phyloP scores from a whole-genome alignment of 1,284 basidiomycete genomes.

The Papiliotrema fonsecae region DNA sequence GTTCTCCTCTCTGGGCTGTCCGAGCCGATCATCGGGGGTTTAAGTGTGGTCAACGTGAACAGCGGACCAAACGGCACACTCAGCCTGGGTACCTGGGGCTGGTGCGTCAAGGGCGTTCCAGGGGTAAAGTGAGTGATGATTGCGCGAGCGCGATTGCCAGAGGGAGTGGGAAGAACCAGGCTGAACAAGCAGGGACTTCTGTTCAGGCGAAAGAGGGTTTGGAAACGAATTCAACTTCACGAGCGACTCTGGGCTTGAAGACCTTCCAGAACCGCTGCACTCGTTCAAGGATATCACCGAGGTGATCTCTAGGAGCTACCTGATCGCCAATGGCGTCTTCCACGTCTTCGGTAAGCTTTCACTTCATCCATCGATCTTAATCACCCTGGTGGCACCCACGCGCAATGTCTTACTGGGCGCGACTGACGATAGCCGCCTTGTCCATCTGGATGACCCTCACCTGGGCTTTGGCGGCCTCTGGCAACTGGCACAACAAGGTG shows the following conservation, averaged over 20 bases:
- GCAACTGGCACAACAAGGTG: constrained; percentile 18
- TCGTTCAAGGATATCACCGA: constrained; percentile 6
- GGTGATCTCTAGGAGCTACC: constrained; percentile 14
- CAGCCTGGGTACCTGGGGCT: constrained; percentile 31
- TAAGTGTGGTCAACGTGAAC: constrained; percentile 16
- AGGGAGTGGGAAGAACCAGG: not conserved
- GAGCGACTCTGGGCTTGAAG: constrained; percentile 4
- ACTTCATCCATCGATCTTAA: not conserved
- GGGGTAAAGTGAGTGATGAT: constrained; percentile 11
- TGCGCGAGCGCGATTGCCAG: not conserved
- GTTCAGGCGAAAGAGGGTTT: constrained; percentile 13
- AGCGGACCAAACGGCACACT: constrained; percentile 14
- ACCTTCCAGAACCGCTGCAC: constrained; percentile 11
- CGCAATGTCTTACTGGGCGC: not conserved
- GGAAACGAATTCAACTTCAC: constrained; percentile 1
- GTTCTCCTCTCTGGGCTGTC: constrained; percentile 22
- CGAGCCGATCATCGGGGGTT: constrained; percentile 20
- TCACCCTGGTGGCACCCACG: not conserved
- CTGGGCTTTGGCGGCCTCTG: constrained; percentile 27
- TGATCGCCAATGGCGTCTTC: constrained; percentile 22
- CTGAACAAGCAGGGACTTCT: constrained; percentile 5
- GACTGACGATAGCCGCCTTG: constrained; percentile 11
- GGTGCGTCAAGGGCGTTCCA: constrained; percentile 17
- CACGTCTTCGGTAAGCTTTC: constrained; percentile 27
- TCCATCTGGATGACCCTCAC: constrained; percentile 16